Percentiles rank a stretch among this genome's conserved stretches.
These are phyloP conservation scores for Ceratocystis colombiana DNA, from an alignment of 2,329 filamentous ascomycete genomes.

Conservation along the genomic window DNA sequence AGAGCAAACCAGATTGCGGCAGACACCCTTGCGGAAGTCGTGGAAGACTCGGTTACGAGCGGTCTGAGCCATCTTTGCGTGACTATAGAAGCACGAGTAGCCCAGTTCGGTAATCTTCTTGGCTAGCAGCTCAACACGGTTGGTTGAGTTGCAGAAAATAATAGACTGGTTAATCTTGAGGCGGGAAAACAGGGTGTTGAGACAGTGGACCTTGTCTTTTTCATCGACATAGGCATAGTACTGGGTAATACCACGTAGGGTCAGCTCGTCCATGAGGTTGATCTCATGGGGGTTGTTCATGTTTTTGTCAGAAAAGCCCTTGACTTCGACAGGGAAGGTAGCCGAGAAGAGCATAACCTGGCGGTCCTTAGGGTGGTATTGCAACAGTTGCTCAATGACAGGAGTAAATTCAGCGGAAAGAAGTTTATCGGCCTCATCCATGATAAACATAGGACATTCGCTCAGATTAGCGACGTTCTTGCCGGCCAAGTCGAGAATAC, in stretches of 20 bases:
- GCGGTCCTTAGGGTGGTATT: conserved; percentile 91
- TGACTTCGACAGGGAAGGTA: conserved; percentile 93
- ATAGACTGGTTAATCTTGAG: conserved; percentile 99
- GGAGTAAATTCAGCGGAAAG: conserved; percentile 94
- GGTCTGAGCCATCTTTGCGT: conserved; percentile 94
- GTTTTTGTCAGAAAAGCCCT: conserved; percentile 96
- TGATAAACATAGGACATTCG: conserved; percentile 95
- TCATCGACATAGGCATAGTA: conserved; percentile 99
- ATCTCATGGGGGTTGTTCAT: conserved; percentile 96
- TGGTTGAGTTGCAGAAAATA: conserved; percentile 99
- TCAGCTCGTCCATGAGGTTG: conserved; percentile 98
- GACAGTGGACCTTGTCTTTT: conserved; percentile 97
- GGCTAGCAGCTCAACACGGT: conserved; percentile 89
- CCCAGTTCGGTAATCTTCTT: conserved; percentile 99
- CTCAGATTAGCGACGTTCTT: conserved; percentile 95
- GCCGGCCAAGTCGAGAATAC: conserved; percentile 90
- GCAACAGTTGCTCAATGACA: conserved; percentile 89
- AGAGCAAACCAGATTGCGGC: conserved; percentile 95
- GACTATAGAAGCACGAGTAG: conserved; percentile 99
- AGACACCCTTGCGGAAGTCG: conserved; percentile 96
- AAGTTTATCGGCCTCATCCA: conserved; percentile 98
- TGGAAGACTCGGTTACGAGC: conserved; percentile 98
- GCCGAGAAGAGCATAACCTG: conserved; percentile 99
- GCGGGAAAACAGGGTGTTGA: conserved; percentile 98
- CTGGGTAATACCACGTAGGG: conserved; percentile 92